These are phyloP conservation scores for Agrocybe praecox DNA, from an alignment of 768 basidiomycete species.

Conservation along the genomic window DNA sequence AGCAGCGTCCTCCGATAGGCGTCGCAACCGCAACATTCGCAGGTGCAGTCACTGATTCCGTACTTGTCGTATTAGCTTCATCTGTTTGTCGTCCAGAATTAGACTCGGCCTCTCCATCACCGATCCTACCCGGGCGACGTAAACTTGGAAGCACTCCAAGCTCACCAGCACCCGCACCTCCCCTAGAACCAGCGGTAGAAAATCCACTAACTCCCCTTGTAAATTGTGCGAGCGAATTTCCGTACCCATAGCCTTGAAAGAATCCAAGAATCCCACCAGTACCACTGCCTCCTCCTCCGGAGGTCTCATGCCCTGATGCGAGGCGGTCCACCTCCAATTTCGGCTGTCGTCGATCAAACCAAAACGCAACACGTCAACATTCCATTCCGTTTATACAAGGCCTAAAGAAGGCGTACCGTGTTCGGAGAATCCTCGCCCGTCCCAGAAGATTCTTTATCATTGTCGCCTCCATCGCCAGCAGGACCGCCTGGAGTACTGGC, in stretches of 20 bases:
- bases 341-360: conserved; percentile 11
- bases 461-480: conserved; percentile 9
- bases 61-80: not conserved
- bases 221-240: conserved; percentile 59
- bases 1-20: conserved; percentile 13
- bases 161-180: conserved; percentile 5
- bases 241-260: conserved; percentile 63
- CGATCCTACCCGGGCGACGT: not conserved
- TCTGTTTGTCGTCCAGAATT: not conserved
- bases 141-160: not conserved
- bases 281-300: conserved; percentile 18
- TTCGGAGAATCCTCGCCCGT: conserved; percentile 30
- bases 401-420: conserved; percentile 30
- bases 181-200: too few species aligned
- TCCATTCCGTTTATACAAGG: conserved; percentile 7
- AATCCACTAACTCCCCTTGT: conserved; percentile 25
- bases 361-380: conserved; percentile 14
- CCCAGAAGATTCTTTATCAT: conserved; percentile 18
- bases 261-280: conserved; percentile 57
- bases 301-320: conserved; percentile 4
- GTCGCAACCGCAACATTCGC: not conserved
- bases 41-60: not conserved
- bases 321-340: conserved; percentile 4
- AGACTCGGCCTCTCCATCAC: conserved; percentile 1
- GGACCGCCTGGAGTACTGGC: conserved; percentile 4